A percentile compares a stretch with the other conserved stretches of the same genome.
Evolutionary conservation across 176 grass and related monocot genomes (phyloP).

Genomic region (Triticum timopheevii): DNA sequence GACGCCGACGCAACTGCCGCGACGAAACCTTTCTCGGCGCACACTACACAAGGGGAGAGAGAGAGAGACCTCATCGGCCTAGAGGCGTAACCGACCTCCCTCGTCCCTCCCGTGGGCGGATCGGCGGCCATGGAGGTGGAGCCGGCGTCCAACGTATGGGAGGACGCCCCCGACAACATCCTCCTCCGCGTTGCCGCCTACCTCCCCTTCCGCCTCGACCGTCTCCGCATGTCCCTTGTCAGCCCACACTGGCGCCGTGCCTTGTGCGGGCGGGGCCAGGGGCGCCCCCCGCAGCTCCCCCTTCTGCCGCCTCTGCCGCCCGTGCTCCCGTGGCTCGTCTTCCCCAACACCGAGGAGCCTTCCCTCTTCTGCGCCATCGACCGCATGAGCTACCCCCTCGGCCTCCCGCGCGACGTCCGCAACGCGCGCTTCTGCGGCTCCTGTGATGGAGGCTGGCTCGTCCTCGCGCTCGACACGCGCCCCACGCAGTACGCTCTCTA

Average conservation of each 20-base stretch:
- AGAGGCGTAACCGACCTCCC: neutral
- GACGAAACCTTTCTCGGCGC: neutral
- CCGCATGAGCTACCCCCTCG: neutral
- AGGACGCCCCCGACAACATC: conserved; percentile 27
- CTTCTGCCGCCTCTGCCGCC: neutral
- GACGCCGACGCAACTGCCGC: neutral
- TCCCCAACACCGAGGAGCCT: conserved; percentile 36
- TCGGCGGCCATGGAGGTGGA: neutral
- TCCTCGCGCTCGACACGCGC: conserved; percentile 25
- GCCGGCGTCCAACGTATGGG: neutral
- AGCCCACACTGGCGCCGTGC: neutral
- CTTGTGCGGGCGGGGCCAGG: neutral
- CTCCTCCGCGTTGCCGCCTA: conserved; percentile 18
- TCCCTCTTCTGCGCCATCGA: conserved; percentile 35
- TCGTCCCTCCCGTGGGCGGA: neutral
- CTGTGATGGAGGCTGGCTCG: conserved; percentile 28
- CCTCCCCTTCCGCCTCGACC: conserved; percentile 36
- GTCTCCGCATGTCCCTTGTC: conserved; percentile 31
- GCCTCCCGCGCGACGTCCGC: conserved; percentile 34
- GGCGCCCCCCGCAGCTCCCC: neutral
- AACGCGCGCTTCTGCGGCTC: conserved; percentile 36
- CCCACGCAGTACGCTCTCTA: conserved; percentile 25
- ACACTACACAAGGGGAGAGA: neutral
- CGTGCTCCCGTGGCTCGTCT: conserved; percentile 42
- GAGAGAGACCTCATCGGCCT: neutral